Conservation (phyloP, 257 asterid species). For the Jacaranda copaia region DNA sequence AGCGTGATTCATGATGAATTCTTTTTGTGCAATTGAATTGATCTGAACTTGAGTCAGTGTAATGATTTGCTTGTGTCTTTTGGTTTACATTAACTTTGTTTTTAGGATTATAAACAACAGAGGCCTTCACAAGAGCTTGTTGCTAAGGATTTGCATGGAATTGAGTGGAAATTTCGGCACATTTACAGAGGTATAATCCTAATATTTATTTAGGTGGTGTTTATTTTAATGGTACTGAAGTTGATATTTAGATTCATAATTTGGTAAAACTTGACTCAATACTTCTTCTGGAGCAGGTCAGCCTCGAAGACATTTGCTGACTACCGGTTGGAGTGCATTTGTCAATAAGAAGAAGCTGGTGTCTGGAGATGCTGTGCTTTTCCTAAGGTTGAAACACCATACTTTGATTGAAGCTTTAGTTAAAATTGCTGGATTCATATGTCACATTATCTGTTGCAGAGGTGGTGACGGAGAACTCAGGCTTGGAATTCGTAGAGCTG, state of each 20-base stretch:
- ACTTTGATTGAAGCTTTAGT: constrained; percentile 3
- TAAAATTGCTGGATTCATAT: constrained; percentile 15
- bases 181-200: constrained; percentile 77
- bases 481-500: constrained; percentile 96
- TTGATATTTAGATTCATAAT: neutral
- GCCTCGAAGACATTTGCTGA: constrained; percentile 97
- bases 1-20: constrained; percentile 8
- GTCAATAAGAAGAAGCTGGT: constrained; percentile 91
- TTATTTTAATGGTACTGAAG: neutral
- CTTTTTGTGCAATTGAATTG: too few species aligned
- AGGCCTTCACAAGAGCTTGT: constrained; percentile 97
- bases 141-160: constrained; percentile 94
- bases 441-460: constrained; percentile 50
- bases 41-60: neutral
- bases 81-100: neutral
- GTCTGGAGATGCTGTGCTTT: constrained; percentile 97
- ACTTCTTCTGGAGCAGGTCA: constrained; percentile 69
- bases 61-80: neutral
- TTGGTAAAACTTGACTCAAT: neutral
- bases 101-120: constrained; percentile 88
- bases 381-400: constrained; percentile 63
- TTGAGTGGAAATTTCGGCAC: constrained; percentile 94
- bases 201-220: neutral
- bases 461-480: constrained; percentile 96
- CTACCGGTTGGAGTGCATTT: constrained; percentile 99